These are phyloP conservation scores for Backusella psychrophila DNA, from an alignment of 192 early-diverging fungal genomes.

Conservation along the genomic window DNA sequence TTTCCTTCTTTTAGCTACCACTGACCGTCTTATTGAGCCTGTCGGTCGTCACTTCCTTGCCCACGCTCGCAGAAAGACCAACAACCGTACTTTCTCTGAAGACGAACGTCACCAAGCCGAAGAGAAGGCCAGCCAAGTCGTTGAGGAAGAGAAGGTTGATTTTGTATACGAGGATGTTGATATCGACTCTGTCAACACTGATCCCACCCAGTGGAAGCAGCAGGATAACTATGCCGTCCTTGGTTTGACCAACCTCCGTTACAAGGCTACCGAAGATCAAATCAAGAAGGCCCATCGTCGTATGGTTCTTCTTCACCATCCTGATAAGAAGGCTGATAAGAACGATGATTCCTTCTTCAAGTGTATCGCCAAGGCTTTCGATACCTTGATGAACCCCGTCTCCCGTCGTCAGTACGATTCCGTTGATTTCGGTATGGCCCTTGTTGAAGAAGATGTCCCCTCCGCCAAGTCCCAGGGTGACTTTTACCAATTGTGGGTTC, in stretches of 20 bases:
- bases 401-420: slow-evolving; percentile 97
- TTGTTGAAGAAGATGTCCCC: slow-evolving; percentile 55
- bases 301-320: slow-evolving; percentile 98
- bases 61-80: slow-evolving; percentile 56
- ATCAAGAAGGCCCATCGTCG: slow-evolving; percentile 76
- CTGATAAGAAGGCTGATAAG: slow-evolving; percentile 94
- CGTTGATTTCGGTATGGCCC: slow-evolving; percentile 83
- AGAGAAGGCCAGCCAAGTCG: slow-evolving; percentile 38
- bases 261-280: slow-evolving; percentile 88
- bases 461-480: slow-evolving; percentile 73
- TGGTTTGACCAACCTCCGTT: slow-evolving; percentile 87
- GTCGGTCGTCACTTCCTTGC: slow-evolving; percentile 57
- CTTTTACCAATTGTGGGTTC: slow-evolving; percentile 76
- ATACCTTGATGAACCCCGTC: slow-evolving; percentile 86
- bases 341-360: slow-evolving; percentile 99
- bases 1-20: slow-evolving; percentile 16
- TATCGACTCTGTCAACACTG: slow-evolving; percentile 66
- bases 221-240: slow-evolving; percentile 98
- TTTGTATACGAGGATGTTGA: slow-evolving; percentile 86
- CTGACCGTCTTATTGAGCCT: slow-evolving; percentile 49
- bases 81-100: slow-evolving; percentile 61
- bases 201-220: slow-evolving; percentile 94
- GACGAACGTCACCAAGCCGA: slow-evolving; percentile 52
- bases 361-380: slow-evolving; percentile 89
- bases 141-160: slow-evolving; percentile 54